Evolutionary conservation across 208 protist genomes (phyloP), one percentile per base, ranked within the genome.

Genomic region (Trypanosoma grayi): DNA sequence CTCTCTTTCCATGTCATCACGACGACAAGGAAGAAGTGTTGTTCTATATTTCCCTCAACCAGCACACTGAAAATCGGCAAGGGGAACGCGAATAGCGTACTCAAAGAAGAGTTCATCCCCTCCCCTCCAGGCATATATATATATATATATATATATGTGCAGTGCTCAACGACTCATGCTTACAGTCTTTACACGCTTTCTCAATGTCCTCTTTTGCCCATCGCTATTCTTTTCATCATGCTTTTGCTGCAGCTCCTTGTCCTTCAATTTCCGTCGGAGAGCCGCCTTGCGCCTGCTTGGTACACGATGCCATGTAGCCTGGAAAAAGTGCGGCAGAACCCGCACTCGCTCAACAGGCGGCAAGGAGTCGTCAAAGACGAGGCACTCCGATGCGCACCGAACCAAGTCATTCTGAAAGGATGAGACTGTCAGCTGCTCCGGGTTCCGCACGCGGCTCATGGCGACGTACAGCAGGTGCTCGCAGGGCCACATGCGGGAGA

Each of bases 401-500:
- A 95, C 84, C 7, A 93, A 76, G 8, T 62, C 40, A 14, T 57
- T 70, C 40, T 79, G 67, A 59, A 92, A 91, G 9, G 56, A 70
- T 8, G 82, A 82, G 18, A 94, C 55, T 10, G 72, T 85, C 3
- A 94, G 76, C 75, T 94, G 87, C 50, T 92, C 84, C 22, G 87
- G 87, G 60, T 91, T 92, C 52, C 82, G 71, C 57, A 94, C 87
- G 53, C 87, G 80, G 59, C 82, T 92, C 80, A 94, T 87, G 54
- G 84, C 84, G 4, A 94, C 87, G 70, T 94, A 94, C n/a, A 94
- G 77, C 33, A 92, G 69, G 52, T 94, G 87, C 60, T 89, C 82
- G 61, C 87, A 94, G 28, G 84, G 87, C 84, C 84, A 94, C 87
- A 94, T 94, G 57, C 83, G 79, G 39, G 81, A 83, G 55, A 94